Evolutionary conservation across 768 basidiomycete species (phyloP).

Genomic region (Mrakia blollopis): DNA sequence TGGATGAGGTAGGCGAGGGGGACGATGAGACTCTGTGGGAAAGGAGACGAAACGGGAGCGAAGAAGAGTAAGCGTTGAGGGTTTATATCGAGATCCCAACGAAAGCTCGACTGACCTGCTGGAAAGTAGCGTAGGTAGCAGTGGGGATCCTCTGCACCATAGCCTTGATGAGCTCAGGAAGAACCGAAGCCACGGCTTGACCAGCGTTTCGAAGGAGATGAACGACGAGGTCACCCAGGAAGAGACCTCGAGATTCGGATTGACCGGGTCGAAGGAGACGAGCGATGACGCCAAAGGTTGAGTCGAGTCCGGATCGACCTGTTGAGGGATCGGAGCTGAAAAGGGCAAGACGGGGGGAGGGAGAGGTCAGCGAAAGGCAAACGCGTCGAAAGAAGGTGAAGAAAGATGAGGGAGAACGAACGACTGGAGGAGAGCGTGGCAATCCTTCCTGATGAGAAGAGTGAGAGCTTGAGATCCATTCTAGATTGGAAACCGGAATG

Average conservation of each 20-base stretch:
- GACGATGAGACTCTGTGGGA: slow-evolving; percentile 68
- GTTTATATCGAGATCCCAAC: slow-evolving; percentile 6
- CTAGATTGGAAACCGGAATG: slow-evolving; percentile 45
- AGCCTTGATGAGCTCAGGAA: slow-evolving; percentile 79
- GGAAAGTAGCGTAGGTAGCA: slow-evolving; percentile 85
- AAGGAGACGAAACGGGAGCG: background rate
- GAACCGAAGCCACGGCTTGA: slow-evolving; percentile 69
- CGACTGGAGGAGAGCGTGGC: slow-evolving; percentile 74
- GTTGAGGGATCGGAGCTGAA: slow-evolving; percentile 48
- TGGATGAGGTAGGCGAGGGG: slow-evolving; percentile 92
- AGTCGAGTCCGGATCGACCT: slow-evolving; percentile 69
- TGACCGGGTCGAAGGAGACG: slow-evolving; percentile 65
- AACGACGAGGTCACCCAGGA: slow-evolving; percentile 90
- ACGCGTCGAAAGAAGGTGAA: background rate
- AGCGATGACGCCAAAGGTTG: slow-evolving; percentile 69
- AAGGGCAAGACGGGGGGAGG: background rate
- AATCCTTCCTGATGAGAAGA: slow-evolving; percentile 78
- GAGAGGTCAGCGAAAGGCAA: background rate
- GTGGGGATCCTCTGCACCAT: slow-evolving; percentile 74
- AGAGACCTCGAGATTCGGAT: slow-evolving; percentile 87
- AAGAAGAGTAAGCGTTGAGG: background rate
- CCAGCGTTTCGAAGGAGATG: slow-evolving; percentile 82
- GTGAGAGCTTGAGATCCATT: slow-evolving; percentile 79
- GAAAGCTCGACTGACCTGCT: slow-evolving; percentile 56
- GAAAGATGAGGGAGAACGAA: slow-evolving; percentile 29